Evolutionary conservation across 768 basidiomycete species (phyloP).

Genomic region (Leucocoprinus leucothites): DNA sequence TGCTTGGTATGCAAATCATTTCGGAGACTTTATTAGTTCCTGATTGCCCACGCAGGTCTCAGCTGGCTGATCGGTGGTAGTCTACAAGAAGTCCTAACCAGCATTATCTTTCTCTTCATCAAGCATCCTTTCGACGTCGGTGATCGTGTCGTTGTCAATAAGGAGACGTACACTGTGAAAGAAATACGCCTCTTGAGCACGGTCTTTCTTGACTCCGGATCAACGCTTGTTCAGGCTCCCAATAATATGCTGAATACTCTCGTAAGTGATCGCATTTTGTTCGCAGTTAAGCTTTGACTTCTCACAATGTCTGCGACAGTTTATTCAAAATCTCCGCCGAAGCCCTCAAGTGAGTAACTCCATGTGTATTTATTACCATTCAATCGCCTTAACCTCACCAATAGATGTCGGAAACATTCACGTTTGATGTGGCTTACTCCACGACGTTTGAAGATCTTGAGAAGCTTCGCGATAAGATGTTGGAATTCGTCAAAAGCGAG

Average conservation of each 20-base stretch:
- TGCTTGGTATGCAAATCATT: conserved; percentile 36
- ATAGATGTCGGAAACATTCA: conserved; percentile 76
- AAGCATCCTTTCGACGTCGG: conserved; percentile 85
- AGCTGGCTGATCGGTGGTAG: conserved; percentile 87
- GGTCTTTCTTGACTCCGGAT: conserved; percentile 60
- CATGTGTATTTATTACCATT: not conserved
- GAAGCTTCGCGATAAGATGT: conserved; percentile 72
- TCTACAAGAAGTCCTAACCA: conserved; percentile 75
- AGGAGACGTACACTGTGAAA: conserved; percentile 70
- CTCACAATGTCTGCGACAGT: conserved; percentile 32
- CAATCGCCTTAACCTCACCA: not conserved
- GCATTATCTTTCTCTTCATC: conserved; percentile 90
- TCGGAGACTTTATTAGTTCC: conserved; percentile 3
- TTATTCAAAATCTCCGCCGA: conserved; percentile 68
- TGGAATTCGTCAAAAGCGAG: conserved; percentile 68
- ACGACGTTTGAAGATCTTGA: conserved; percentile 85
- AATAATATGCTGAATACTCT: conserved; percentile 57
- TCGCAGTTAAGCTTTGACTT: not conserved
- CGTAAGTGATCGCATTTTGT: conserved; percentile 29
- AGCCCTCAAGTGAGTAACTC: conserved; percentile 53
- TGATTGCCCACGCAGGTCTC: conserved; percentile 41
- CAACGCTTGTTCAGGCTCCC: conserved; percentile 67
- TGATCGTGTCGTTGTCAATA: conserved; percentile 58
- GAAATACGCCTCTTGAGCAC: conserved; percentile 85
- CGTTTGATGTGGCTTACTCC: conserved; percentile 73